phyloP scores from a whole-genome alignment of 148 eudicot genomes.

The Cornus florida region DNA sequence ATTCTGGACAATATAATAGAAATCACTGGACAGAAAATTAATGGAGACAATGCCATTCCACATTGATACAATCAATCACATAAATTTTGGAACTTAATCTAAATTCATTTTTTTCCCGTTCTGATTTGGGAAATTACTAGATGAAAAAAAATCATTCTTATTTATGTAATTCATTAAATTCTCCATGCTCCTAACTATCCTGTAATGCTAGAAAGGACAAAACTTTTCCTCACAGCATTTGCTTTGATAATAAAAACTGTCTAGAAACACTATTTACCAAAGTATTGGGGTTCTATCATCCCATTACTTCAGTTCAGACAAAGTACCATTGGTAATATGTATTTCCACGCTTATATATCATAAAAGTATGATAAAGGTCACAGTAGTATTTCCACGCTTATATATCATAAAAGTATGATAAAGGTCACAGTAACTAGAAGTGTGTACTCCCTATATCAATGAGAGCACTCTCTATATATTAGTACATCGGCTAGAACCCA shows the following conservation, averaged over 20 bases:
- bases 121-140: background rate
- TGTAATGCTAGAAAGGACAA: background rate
- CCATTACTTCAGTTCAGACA: background rate
- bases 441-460: background rate
- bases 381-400: background rate
- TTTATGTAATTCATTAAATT: no score
- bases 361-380: background rate
- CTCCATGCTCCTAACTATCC: background rate
- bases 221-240: no score
- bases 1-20: background rate
- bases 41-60: background rate
- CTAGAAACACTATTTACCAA: background rate
- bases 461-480: background rate
- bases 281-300: background rate
- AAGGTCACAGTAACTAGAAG: background rate
- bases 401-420: background rate
- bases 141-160: background rate
- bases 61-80: background rate
- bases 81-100: background rate
- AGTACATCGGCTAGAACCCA: background rate
- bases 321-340: background rate
- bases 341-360: background rate
- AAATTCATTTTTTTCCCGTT: background rate
- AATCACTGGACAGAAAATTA: background rate
- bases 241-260: background rate